Evolutionary conservation across 192 early-diverging fungal species (phyloP).

Genomic region (Diversispora epigaea): DNA sequence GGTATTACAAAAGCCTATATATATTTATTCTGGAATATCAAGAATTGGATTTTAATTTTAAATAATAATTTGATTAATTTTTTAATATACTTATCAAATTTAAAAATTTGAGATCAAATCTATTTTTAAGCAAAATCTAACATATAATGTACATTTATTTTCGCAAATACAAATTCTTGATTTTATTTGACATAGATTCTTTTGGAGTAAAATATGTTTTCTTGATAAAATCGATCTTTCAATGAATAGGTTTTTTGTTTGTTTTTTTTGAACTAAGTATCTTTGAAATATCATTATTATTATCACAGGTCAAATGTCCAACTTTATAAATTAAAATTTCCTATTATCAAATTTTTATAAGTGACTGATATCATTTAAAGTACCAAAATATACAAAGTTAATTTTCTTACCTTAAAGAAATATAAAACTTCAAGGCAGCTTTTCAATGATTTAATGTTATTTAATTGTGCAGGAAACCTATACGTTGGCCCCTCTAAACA

Average conservation of each 20-base stretch:
- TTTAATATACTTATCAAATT: too few species aligned
- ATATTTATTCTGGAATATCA: too few species aligned
- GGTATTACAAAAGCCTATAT: too few species aligned
- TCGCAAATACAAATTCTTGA: too few species aligned
- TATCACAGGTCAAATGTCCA: not conserved
- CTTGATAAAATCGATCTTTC: constrained; percentile 25
- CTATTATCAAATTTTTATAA: constrained; percentile 31
- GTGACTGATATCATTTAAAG: not conserved
- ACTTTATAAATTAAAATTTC: constrained; percentile 24
- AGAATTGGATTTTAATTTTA: too few species aligned
- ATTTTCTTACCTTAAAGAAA: constrained; percentile 29
- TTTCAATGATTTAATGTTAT: constrained; percentile 19
- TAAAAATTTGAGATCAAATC: too few species aligned
- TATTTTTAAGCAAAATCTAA: too few species aligned
- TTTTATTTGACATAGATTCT: too few species aligned
- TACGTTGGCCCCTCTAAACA: constrained; percentile 4
- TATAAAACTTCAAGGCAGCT: constrained; percentile 22
- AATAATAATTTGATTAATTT: too few species aligned
- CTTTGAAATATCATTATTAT: constrained; percentile 26
- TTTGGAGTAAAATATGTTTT: constrained; percentile 25
- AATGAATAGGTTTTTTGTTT: constrained; percentile 22
- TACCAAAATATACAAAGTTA: constrained; percentile 22
- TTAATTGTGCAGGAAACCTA: constrained; percentile 13
- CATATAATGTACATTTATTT: too few species aligned
- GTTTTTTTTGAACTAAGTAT: constrained; percentile 12